Percentiles rank a stretch among this genome's conserved stretches.
Conservation (phyloP, 495 filamentous ascomycete genomes). For the Parmelia sp. region DNA sequence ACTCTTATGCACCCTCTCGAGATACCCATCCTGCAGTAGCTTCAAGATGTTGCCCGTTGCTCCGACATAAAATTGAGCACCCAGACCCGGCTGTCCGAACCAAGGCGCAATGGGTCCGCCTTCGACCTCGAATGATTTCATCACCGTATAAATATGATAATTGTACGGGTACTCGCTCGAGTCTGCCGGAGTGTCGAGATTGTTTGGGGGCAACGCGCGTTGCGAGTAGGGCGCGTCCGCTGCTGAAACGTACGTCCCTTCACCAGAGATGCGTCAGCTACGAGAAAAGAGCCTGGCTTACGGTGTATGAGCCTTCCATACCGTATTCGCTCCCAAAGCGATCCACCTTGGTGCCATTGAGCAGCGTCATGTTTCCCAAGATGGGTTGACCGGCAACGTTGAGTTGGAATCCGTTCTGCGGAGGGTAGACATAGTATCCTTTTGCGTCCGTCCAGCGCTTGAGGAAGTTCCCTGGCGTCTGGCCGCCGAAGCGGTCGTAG, state of each 20-base stretch:
- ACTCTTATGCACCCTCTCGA: constrained; percentile 12
- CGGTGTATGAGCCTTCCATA: neutral
- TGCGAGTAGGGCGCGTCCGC: constrained; percentile 47
- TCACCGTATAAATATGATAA: constrained; percentile 50
- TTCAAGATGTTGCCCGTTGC: constrained; percentile 17
- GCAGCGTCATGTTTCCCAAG: constrained; percentile 40
- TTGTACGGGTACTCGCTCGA: constrained; percentile 43
- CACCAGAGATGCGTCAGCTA: neutral
- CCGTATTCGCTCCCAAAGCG: constrained; percentile 48
- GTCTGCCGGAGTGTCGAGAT: constrained; percentile 34
- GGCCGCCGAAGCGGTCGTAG: constrained; percentile 44
- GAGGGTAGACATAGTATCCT: constrained; percentile 40
- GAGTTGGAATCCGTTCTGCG: constrained; percentile 39
- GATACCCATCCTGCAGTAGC: constrained; percentile 12
- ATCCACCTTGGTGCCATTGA: constrained; percentile 45
- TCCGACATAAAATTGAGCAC: constrained; percentile 40
- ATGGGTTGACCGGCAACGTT: constrained; percentile 34
- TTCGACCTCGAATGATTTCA: constrained; percentile 36
- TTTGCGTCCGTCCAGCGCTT: constrained; percentile 36
- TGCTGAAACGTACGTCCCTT: constrained; percentile 40
- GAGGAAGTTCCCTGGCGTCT: constrained; percentile 47
- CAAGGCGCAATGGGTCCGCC: constrained; percentile 49
- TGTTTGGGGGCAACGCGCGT: constrained; percentile 47
- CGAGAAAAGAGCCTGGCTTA: neutral
- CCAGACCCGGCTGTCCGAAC: constrained; percentile 54